Evolutionary conservation across 768 basidiomycete genomes (phyloP), one percentile per base, ranked within the genome.

Genomic region (Rhizopogon salebrosus): DNA sequence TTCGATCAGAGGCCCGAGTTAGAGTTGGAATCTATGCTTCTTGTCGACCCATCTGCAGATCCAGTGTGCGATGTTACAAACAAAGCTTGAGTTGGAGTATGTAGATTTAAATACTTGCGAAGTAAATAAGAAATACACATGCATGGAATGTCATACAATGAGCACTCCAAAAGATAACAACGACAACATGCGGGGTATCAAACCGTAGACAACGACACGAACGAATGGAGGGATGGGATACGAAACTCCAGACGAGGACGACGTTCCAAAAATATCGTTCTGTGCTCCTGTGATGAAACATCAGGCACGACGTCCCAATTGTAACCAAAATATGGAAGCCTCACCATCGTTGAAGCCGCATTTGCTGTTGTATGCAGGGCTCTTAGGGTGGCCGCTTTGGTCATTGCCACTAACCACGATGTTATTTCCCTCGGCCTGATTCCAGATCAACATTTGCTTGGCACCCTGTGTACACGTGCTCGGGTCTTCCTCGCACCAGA

Each of bases 381-480:
- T 73, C 64, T 75, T 78, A n/a, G 54, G 61, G 1, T 60, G 49
- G 18, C 77, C 77, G 7, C 60, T 53, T 14, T 60, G 56, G 60
- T 80, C 78, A 8, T 41, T 59, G 0, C 79, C 79, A 6, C 60
- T 60, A 1, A 79, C 75, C 9, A 64, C 46, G 57, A 80, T 74
- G 54, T 80, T 82, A 61, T 80, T 74, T 3, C 78, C 75, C 3
- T 72, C 68, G 0, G 49, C 42, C 59, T 80, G 79, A 57, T 82
- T 72, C 79, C 78, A 82, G 61, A 74, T 76, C 36, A 82, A 57
- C 75, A 80, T 76, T 68, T 82, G 79, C 57, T 80, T 80, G 3
- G 80, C 69, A 39, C 79, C 80, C 56, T 72, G 66, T 20, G 66
- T 66, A 56, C 80, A 82, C 22, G 60, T 66, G 8, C 58, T 59